Evolutionary conservation across 345 rosid species (phyloP), one percentile per base, ranked within the genome.

Genomic region (Ailanthus altissimus): DNA sequence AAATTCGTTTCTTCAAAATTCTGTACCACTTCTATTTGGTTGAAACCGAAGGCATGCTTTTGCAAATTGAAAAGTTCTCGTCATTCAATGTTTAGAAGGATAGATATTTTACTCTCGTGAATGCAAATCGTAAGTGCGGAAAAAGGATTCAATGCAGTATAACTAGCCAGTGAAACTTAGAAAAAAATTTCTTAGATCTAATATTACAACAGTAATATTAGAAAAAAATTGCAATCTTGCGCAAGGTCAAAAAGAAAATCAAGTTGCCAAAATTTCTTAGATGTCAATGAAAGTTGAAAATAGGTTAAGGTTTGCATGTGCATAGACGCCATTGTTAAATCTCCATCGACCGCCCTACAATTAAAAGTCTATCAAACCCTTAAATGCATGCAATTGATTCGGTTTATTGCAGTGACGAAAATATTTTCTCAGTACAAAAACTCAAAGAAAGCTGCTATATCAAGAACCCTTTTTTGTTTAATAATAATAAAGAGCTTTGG

Each of bases 391-490:
- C 63, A 59, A 59, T 23, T 11, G 4, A 32, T 20, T 20, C 15
- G 11, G 40, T 5, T 14, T 5, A 38, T 6, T 67, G 72, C 36
- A 47, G 72, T 67, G 4, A 26, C 14, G n/a, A 25, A 60, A 60
- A 26, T 25, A 12, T 60, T 1, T 60, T 15, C 12, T 14, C n/a
- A 23, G 20, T 5, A 8, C 20, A 56, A 72, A 72, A 20, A n/a
- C 32, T n/a, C 56, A 57, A 54, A 38, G 50, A 71, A 54, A 71
- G n/a, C 36, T 38, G 58, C 50, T n/a, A n/a, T n/a, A n/a, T n/a
- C n/a, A n/a, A n/a, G n/a, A n/a, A n/a, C n/a, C n/a, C n/a, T n/a
- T n/a, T n/a, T n/a, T n/a, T n/a, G n/a, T n/a, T n/a, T n/a, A n/a
- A n/a, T n/a, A n/a, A n/a, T n/a, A n/a, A n/a, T n/a, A n/a, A n/a